phyloP scores from a whole-genome alignment of 768 basidiomycete genomes.

The Agaricus sinodeliciosus region DNA sequence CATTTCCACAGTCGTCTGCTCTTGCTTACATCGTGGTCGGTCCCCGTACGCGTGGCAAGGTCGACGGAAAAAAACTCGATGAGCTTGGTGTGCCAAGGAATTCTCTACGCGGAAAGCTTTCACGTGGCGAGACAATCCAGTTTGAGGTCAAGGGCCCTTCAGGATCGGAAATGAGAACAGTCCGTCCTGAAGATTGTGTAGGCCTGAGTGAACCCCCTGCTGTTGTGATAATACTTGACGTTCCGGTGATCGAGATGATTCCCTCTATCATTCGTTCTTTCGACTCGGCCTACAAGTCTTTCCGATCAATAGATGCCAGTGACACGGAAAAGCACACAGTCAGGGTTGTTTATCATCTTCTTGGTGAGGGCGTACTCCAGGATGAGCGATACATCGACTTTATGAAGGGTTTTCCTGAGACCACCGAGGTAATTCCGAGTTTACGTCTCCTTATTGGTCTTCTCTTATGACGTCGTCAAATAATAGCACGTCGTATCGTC shows the following conservation, averaged over 20 bases:
- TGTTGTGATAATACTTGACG: slow-evolving; percentile 63
- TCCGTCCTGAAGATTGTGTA: slow-evolving; percentile 55
- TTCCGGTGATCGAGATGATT: slow-evolving; percentile 57
- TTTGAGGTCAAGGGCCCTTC: slow-evolving; percentile 38
- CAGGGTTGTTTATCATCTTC: slow-evolving; percentile 59
- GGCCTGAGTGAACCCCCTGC: slow-evolving; percentile 44
- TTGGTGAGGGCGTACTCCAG: slow-evolving; percentile 64
- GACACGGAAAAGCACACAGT: slow-evolving; percentile 32
- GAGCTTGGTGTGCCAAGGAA: slow-evolving; percentile 60
- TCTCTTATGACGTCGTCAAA: not conserved
- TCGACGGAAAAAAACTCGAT: slow-evolving; percentile 59
- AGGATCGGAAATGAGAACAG: slow-evolving; percentile 34
- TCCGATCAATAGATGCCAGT: slow-evolving; percentile 36
- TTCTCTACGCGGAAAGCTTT: slow-evolving; percentile 49
- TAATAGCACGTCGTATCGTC: slow-evolving; percentile 73
- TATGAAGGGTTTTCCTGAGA: slow-evolving; percentile 58
- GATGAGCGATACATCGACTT: slow-evolving; percentile 65
- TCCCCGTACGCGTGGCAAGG: slow-evolving; percentile 57
- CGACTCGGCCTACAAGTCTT: slow-evolving; percentile 41
- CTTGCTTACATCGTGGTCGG: slow-evolving; percentile 47
- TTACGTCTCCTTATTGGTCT: not conserved
- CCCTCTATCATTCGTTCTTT: slow-evolving; percentile 44
- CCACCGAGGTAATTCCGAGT: slow-evolving; percentile 43
- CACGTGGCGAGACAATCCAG: slow-evolving; percentile 57
- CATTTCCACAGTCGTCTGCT: slow-evolving; percentile 22